Evolutionary conservation across 139 green algal species (phyloP), one percentile per base, ranked within the genome.

Genomic region (Pseudopediastrum boryanum): DNA sequence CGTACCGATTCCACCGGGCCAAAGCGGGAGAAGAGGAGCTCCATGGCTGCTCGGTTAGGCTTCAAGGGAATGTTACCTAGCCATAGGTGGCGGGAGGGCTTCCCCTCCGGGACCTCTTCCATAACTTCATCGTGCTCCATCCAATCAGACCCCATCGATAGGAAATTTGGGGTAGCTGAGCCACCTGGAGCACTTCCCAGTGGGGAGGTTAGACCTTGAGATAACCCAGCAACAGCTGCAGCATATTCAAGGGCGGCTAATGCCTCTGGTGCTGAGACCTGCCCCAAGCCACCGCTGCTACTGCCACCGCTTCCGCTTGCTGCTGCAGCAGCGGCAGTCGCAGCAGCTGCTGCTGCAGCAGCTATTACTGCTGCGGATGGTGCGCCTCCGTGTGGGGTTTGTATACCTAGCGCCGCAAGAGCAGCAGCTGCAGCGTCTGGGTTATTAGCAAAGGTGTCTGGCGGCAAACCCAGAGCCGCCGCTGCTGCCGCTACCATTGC

Each of bases 41-140:
- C 88, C 66, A 94, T 87, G 16, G 88, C 87, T 0, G 74, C 44
- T 46, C 89, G 86, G 81, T 88, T 92, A 48, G 86, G 86, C 75
- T 91, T 91, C 29, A 94, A 81, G 0, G 88, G 92, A 29, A 95
- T 88, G 83, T 97, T 97, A 61, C 92, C 91, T 66, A 97, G 85
- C 90, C 90, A 94, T 63, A 97, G 83, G 85, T 96, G 90, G 39
- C 90, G 78, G 21, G 66, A 87, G 58, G 90, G 85, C 48, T 58
- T 58, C 48, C 21, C 19, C 48, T 58, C 21, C 19, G 19, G 21
- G 48, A 21, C 61, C 64, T n/a, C 23, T 1, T 29, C 16, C 25
- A 12, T 27, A 63, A 31, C 7, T 63, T 33, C 1, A 12, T 8
- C 8, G 1, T 63, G 54, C 12, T 31, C 7, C 12, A 63, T 31